phyloP scores from a whole-genome alignment of 192 early-diverging fungal species.

The Pecoramyces ruminantium region DNA sequence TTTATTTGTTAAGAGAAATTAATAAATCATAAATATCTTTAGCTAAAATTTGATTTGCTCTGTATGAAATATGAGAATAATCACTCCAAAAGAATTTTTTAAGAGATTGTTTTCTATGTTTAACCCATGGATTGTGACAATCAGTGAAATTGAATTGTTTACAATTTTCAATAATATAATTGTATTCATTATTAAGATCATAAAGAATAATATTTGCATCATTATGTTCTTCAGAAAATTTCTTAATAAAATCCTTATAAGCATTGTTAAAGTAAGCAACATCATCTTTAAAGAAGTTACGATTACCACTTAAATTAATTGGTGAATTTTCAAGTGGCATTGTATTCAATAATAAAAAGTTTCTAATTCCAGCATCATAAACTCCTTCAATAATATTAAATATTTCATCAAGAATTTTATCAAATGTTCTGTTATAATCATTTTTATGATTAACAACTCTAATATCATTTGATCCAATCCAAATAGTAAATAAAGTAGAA shows the following conservation, averaged over 20 bases:
- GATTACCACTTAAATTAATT: not conserved
- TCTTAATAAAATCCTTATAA: not conserved
- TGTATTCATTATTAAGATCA: not conserved
- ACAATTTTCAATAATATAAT: not conserved
- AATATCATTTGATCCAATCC: no score
- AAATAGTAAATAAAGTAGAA: no score
- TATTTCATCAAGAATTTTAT: not conserved
- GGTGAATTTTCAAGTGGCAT: not conserved
- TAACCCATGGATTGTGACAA: no score
- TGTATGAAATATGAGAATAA: not conserved
- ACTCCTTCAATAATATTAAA: not conserved
- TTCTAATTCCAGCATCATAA: not conserved
- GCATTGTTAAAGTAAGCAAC: no score
- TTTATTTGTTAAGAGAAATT: no score
- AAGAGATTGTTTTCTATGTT: not conserved
- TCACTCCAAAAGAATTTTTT: not conserved
- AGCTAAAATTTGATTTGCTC: not conserved
- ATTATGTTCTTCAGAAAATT: not conserved
- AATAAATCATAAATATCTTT: not conserved
- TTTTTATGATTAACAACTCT: no score
- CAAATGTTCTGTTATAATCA: no score
- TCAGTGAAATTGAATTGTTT: not conserved
- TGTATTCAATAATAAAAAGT: not conserved
- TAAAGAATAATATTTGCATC: not conserved
- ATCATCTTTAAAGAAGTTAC: no score